A percentile compares a stretch with the other conserved stretches of the same genome.
Evolutionary conservation across 2,329 filamentous ascomycete genomes (phyloP).

Genomic region (Talaromyces sp.): DNA sequence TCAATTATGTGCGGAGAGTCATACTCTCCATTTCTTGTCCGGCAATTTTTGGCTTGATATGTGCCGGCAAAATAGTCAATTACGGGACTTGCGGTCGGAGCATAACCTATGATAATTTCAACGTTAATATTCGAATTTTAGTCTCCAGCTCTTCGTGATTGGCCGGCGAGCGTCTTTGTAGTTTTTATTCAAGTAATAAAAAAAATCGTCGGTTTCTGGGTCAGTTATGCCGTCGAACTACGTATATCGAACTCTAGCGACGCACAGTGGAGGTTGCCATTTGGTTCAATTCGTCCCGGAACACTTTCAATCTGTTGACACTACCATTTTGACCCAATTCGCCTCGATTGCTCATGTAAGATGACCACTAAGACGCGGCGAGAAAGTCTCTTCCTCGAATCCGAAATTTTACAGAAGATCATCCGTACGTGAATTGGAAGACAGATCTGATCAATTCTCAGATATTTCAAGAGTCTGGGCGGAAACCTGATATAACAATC

Average conservation of each 20-base stretch:
- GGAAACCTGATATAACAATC: not conserved
- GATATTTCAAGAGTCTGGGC: not conserved
- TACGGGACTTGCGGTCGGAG: conserved; percentile 51
- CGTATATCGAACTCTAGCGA: conserved; percentile 38
- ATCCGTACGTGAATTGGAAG: conserved; percentile 58
- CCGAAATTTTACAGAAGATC: conserved; percentile 52
- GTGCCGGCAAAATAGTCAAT: conserved; percentile 56
- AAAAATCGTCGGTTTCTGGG: conserved; percentile 49
- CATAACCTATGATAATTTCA: conserved; percentile 57
- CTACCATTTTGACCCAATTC: conserved; percentile 65
- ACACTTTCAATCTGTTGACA: conserved; percentile 56
- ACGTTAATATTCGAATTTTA: conserved; percentile 61
- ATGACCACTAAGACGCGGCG: conserved; percentile 66
- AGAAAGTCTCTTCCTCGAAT: conserved; percentile 55
- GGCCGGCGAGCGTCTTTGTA: conserved; percentile 60
- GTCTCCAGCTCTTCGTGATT: conserved; percentile 58
- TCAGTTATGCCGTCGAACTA: conserved; percentile 54
- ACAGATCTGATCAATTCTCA: conserved; percentile 56
- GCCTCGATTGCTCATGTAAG: conserved; percentile 65
- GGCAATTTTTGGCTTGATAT: conserved; percentile 61
- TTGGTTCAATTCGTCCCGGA: conserved; percentile 66
- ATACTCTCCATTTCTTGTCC: conserved; percentile 59
- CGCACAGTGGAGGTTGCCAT: conserved; percentile 58
- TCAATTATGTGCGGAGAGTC: conserved; percentile 57
- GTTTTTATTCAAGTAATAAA: conserved; percentile 51